Conservation (phyloP, 805 yeast genomes). For the Pichia cephalocereana region DNA sequence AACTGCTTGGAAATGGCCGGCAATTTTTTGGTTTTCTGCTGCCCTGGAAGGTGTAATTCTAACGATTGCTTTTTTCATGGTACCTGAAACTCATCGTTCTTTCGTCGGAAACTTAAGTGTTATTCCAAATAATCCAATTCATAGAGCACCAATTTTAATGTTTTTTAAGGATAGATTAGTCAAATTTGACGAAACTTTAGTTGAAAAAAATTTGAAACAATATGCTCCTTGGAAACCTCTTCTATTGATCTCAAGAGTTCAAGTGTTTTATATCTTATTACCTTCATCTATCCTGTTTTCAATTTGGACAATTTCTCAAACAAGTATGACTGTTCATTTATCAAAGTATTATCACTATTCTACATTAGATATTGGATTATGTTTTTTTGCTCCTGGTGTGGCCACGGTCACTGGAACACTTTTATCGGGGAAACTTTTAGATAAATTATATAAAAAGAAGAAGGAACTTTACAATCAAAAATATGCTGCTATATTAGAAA, state of each 20-base stretch:
- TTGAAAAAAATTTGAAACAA: slow-evolving; percentile 6
- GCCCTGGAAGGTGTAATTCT: slow-evolving; percentile 48
- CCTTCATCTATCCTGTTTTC: slow-evolving; percentile 60
- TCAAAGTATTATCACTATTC: slow-evolving; percentile 40
- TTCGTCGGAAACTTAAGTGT: slow-evolving; percentile 71
- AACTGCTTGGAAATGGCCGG: slow-evolving; percentile 58
- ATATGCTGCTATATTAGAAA: slow-evolving; percentile 1
- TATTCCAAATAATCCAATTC: slow-evolving; percentile 34
- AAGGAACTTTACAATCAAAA: slow-evolving; percentile 24
- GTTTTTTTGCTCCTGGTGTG: slow-evolving; percentile 67
- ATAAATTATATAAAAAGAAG: slow-evolving; percentile 36
- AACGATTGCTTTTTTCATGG: slow-evolving; percentile 23
- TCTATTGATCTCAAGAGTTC: slow-evolving; percentile 9
- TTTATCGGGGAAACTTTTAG: slow-evolving; percentile 46
- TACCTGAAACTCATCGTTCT: slow-evolving; percentile 72
- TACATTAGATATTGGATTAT: slow-evolving; percentile 53
- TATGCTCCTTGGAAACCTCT: slow-evolving; percentile 23
- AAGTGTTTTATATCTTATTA: slow-evolving; percentile 34
- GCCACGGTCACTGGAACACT: slow-evolving; percentile 58
- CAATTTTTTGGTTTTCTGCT: slow-evolving; percentile 69
- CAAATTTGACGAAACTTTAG: slow-evolving; percentile 21
- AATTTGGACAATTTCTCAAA: slow-evolving; percentile 60
- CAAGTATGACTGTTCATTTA: slow-evolving; percentile 52
- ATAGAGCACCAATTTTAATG: slow-evolving; percentile 37
- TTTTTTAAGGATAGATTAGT: slow-evolving; percentile 24